Base-by-base conservation (phyloP, 2,329 filamentous ascomycete species). In the Aspergillus cejpii region DNA sequence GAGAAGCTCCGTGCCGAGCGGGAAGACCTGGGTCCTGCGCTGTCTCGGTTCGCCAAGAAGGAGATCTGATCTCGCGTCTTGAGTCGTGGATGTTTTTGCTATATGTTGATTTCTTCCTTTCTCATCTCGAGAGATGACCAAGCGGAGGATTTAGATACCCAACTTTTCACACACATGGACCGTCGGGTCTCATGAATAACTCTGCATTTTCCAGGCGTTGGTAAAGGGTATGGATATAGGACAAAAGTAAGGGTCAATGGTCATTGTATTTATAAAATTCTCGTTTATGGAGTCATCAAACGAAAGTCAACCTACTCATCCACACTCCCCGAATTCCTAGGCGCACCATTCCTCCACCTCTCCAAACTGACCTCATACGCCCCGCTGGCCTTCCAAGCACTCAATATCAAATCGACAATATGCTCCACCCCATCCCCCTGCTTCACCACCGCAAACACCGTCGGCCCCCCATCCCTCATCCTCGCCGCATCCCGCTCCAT, bases 361-460 rank as follows among this genome's bases (percentile, higher is more conserved):
- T 66, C 58, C 60, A 68, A 51, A 55, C 67, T 68, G 39, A 60
- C 51, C 40, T 69, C 66, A 58, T 73, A 71, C 29, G 90, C 92
- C 23, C 91, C 91, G 59, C 87, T 92, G 8, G 83, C 83, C 74
- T 83, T 91, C 92, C 92, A 97, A 5, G 90, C 90, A 62, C 88
- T 94, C 58, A 92, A 58, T 41, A 98, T 87, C 69, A 97, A 67
- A 55, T 87, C 85, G 12, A 94, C 80, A 62, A 97, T 95, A 64
- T 92, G 84, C 49, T 89, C 79, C 6, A 97, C 81, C 1, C 82
- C 88, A 49, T 89, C 84, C 1, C 83, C 82, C 69, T 89, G 84
- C 80, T 97, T 98, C n/a, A 98, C 90, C 72, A 94, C 88, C 0
- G 90, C 91, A 64, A 97, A 96, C 3, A 98, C 86, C 0, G 91